Conservation (phyloP, 768 basidiomycete genomes). For the Amanita pallidorosea region DNA sequence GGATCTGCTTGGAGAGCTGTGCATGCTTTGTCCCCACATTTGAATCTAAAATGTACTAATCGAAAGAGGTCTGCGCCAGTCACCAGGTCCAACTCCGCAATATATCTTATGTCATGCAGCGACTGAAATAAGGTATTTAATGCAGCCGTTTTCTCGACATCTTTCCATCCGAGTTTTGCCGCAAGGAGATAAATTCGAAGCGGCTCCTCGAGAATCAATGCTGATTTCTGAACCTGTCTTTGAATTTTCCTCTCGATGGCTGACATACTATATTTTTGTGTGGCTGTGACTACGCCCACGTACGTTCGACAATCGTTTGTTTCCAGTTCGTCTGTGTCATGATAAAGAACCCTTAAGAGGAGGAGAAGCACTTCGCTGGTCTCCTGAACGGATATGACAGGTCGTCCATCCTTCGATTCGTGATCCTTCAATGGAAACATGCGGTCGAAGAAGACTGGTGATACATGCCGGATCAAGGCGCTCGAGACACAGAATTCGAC, state of each 20-base stretch:
- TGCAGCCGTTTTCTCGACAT: not conserved
- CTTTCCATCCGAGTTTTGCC: not conserved
- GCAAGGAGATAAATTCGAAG: not conserved
- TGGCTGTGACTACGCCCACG: not conserved
- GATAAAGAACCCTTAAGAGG: slow-evolving; percentile 6
- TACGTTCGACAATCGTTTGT: not conserved
- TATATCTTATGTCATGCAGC: not conserved
- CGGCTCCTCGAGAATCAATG: not conserved
- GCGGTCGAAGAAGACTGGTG: slow-evolving; percentile 19
- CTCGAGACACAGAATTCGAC: slow-evolving; percentile 19
- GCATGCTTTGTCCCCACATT: not conserved
- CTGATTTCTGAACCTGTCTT: not conserved
- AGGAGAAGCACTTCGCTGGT: slow-evolving; percentile 4
- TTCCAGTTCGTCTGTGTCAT: not conserved
- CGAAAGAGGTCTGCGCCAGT: not conserved
- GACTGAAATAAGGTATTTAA: not conserved
- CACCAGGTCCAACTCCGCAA: not conserved
- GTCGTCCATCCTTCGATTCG: slow-evolving; percentile 3
- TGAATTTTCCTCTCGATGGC: not conserved
- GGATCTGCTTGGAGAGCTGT: not conserved
- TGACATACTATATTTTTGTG: not conserved
- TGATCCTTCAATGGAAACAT: slow-evolving; percentile 16
- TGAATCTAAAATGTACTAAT: not conserved
- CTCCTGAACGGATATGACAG: slow-evolving; percentile 8
- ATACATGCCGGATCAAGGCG: slow-evolving; percentile 16